Conservation (phyloP, 192 early-diverging fungal species). For the Diversispora eburnea region DNA sequence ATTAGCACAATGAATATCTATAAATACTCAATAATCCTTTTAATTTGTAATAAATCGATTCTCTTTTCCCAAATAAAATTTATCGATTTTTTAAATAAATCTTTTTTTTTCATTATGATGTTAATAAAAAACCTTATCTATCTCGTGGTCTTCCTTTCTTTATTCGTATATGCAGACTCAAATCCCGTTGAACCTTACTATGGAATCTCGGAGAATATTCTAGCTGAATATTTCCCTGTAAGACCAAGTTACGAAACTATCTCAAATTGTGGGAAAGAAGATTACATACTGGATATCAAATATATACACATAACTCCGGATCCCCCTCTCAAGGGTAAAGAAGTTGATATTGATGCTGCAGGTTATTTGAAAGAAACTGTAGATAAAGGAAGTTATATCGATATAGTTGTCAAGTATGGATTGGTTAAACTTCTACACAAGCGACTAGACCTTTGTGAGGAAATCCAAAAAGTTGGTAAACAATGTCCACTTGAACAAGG, state of each 20-base stretch:
- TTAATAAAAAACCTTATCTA: no score
- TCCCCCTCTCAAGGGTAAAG: conserved; percentile 47
- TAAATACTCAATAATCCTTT: no score
- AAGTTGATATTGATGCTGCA: conserved; percentile 42
- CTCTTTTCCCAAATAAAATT: no score
- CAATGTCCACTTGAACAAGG: conserved; percentile 47
- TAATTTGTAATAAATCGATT: no score
- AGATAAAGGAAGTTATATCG: conserved; percentile 40
- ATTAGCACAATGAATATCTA: no score
- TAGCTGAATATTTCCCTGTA: neutral
- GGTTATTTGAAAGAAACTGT: conserved; percentile 43
- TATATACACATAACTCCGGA: conserved; percentile 46
- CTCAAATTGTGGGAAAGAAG: conserved; percentile 18
- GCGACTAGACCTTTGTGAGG: conserved; percentile 49
- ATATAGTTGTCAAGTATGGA: conserved; percentile 48
- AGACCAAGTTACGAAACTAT: conserved; percentile 25
- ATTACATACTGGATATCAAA: conserved; percentile 37
- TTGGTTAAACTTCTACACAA: conserved; percentile 45
- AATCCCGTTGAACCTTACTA: neutral
- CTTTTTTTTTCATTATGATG: no score
- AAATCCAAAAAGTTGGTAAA: conserved; percentile 46
- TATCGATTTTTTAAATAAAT: no score
- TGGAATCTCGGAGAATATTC: neutral
- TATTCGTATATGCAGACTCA: neutral
- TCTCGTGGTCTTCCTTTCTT: neutral